phyloP scores from a whole-genome alignment of 140 eudicot genomes.

The Anethum foeniculum region DNA sequence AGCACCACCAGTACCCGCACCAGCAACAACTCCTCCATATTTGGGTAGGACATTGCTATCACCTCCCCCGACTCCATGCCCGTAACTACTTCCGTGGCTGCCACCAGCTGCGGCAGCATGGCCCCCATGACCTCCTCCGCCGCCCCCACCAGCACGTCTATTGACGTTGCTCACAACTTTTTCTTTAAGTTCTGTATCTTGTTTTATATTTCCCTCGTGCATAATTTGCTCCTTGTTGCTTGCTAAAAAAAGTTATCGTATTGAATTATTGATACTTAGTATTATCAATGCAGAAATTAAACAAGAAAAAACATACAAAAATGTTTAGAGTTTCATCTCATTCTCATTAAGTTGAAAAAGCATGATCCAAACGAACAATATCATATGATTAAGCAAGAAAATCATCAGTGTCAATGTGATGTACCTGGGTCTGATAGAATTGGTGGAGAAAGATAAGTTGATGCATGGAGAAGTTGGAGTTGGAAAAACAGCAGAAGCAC shows the following conservation, averaged over 20 bases:
- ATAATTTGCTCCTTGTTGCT: not conserved
- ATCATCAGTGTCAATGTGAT: not conserved
- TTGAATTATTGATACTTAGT: no score
- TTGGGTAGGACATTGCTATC: not conserved
- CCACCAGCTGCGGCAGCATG: not conserved
- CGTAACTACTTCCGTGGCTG: not conserved
- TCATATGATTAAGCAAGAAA: no score
- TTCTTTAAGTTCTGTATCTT: not conserved
- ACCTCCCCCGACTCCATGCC: not conserved
- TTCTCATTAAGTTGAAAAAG: no score
- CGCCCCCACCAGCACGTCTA: not conserved
- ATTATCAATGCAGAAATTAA: not conserved
- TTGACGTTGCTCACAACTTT: not conserved
- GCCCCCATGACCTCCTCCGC: not conserved
- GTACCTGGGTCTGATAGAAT: not conserved
- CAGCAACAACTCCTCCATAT: not conserved
- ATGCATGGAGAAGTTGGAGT: not conserved
- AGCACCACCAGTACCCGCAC: constrained; percentile 1
- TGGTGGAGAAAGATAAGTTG: not conserved
- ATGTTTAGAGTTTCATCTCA: no score
- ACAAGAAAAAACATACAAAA: not conserved
- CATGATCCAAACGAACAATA: no score
- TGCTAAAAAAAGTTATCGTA: not conserved
- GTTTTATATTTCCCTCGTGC: not conserved
- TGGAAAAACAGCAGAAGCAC: not conserved